These are phyloP conservation scores for Oryza rufipogon DNA, from an alignment of 176 grass and related monocot genomes.

Conservation along the genomic window DNA sequence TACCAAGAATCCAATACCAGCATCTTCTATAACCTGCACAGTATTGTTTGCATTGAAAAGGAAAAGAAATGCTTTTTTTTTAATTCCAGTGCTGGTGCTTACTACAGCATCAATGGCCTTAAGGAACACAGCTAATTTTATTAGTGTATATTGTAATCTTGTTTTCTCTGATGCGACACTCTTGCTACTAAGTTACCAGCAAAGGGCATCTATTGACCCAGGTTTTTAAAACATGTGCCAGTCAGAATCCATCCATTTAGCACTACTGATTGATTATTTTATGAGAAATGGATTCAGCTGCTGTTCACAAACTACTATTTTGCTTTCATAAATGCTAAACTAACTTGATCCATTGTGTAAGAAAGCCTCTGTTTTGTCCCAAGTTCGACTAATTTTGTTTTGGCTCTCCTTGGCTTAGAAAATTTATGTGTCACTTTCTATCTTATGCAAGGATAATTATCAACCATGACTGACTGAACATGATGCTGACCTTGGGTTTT, in stretches of 20 bases:
- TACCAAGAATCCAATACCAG: slow-evolving; percentile 17
- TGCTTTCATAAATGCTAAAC: not conserved
- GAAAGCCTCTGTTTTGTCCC: not conserved
- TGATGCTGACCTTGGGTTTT: not conserved
- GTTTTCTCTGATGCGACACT: slow-evolving; percentile 24
- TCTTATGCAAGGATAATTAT: not conserved
- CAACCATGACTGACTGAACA: not conserved
- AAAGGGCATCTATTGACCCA: slow-evolving; percentile 25
- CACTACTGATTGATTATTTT: slow-evolving; percentile 10
- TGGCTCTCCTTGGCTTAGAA: not conserved
- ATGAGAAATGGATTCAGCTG: not conserved
- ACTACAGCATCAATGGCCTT: not conserved
- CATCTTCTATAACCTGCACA: not conserved
- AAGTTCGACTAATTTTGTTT: slow-evolving; percentile 5
- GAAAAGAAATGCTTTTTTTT: slow-evolving; percentile 8
- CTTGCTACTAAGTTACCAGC: slow-evolving; percentile 37
- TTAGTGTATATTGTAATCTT: slow-evolving; percentile 6
- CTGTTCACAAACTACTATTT: not conserved
- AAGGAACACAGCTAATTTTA: not conserved
- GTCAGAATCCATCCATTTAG: slow-evolving; percentile 23
- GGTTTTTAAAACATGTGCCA: slow-evolving; percentile 1
- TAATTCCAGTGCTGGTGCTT: not conserved
- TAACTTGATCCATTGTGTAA: not conserved
- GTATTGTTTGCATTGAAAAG: not conserved
- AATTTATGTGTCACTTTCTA: slow-evolving; percentile 14